These are phyloP conservation scores for Globisporangium rhizosaccharum DNA, from an alignment of 352 stramenopile genomes.

Conservation along the genomic window DNA sequence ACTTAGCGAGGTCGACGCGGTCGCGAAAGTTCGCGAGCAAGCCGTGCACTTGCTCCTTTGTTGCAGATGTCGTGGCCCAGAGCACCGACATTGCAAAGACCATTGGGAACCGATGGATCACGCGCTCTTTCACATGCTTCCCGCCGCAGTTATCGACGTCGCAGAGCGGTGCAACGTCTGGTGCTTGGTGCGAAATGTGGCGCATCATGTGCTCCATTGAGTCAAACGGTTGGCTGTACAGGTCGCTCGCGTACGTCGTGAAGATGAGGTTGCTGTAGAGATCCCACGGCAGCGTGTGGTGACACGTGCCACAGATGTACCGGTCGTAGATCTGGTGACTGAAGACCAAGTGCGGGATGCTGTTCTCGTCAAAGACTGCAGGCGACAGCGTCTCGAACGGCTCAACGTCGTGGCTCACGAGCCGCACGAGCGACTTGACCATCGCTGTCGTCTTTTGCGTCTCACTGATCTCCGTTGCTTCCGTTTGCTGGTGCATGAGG, in stretches of 20 bases:
- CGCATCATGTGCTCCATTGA: conserved; percentile 73
- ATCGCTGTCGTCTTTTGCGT: conserved; percentile 71
- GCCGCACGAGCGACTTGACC: conserved; percentile 61
- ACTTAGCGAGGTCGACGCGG: conserved; percentile 66
- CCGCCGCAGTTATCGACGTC: conserved; percentile 49
- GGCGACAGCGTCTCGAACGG: conserved; percentile 28
- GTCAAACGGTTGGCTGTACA: conserved; percentile 54
- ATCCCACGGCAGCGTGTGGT: conserved; percentile 61
- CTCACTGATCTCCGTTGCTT: conserved; percentile 63
- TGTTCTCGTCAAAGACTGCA: conserved; percentile 81
- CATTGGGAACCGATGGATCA: conserved; percentile 83
- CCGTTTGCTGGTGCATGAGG: conserved; percentile 84
- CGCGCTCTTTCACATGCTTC: conserved; percentile 67
- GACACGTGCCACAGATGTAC: conserved; percentile 62
- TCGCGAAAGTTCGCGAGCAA: conserved; percentile 61
- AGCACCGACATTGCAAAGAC: conserved; percentile 83
- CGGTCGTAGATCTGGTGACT: conserved; percentile 85
- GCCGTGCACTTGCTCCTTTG: conserved; percentile 68
- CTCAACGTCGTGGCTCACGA: conserved; percentile 63
- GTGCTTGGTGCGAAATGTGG: conserved; percentile 44
- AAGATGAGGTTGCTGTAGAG: conserved; percentile 84
- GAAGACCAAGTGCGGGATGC: conserved; percentile 83
- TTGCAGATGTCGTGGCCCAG: conserved; percentile 68
- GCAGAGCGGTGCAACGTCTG: conserved; percentile 49
- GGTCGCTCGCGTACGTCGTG: conserved; percentile 72